phyloP scores from a whole-genome alignment of 179 eudicot genomes.

The Silene coronaria region DNA sequence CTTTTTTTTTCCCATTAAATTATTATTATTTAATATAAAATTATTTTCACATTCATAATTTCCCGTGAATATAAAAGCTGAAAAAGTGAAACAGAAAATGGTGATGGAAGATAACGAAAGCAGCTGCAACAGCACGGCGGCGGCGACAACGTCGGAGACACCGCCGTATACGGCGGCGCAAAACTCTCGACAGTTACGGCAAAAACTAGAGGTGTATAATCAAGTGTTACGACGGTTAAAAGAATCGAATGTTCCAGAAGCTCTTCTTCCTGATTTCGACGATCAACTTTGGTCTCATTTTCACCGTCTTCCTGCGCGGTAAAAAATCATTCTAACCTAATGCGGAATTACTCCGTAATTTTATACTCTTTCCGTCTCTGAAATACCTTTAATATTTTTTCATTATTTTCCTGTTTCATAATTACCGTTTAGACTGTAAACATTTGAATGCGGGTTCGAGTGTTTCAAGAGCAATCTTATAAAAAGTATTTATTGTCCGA shows the following conservation, averaged over 20 bases:
- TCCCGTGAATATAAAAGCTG: constrained; percentile 17
- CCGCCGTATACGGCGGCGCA: constrained; percentile 33
- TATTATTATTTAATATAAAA: not conserved
- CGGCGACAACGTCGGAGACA: constrained; percentile 21
- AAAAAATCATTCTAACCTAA: not conserved
- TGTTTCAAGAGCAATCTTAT: too few species aligned
- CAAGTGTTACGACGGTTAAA: constrained; percentile 76
- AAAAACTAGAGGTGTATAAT: constrained; percentile 72
- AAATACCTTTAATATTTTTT: too few species aligned
- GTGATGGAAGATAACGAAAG: constrained; percentile 70
- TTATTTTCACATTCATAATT: not conserved
- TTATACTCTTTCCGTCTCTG: not conserved
- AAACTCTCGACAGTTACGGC: constrained; percentile 40
- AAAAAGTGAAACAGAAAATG: constrained; percentile 31
- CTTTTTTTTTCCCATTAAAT: constrained; percentile 18
- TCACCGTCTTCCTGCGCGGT: constrained; percentile 87
- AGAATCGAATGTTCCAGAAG: constrained; percentile 50
- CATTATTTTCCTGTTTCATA: too few species aligned
- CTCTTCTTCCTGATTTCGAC: constrained; percentile 53
- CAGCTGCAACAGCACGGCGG: constrained; percentile 33
- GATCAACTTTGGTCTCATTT: constrained; percentile 92
- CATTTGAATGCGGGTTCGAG: too few species aligned
- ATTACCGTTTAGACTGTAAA: too few species aligned
- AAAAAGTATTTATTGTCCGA: too few species aligned
- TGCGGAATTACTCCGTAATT: not conserved